These are phyloP conservation scores for Apiotrichum sp. DNA, from an alignment of 1,284 basidiomycete species.

Conservation along the genomic window DNA sequence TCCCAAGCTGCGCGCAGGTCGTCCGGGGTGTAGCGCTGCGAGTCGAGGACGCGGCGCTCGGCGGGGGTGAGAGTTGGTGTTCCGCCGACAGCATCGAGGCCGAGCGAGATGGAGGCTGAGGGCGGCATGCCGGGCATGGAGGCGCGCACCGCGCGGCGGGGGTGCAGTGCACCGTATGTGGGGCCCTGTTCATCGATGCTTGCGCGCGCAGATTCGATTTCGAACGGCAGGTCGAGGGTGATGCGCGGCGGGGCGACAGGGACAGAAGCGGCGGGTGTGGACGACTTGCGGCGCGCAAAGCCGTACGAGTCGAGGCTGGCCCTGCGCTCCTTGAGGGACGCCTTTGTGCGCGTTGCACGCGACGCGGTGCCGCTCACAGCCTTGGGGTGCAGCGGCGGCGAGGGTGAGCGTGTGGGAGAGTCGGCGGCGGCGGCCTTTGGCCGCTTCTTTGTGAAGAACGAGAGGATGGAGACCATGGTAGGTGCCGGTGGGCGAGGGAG, in stretches of 20 bases:
- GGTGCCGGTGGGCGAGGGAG: neutral
- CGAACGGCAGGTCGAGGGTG: slow-evolving; percentile 16
- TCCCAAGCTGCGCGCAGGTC: slow-evolving; percentile 30
- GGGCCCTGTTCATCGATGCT: too few species aligned
- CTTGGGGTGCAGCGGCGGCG: neutral
- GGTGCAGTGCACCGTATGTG: too few species aligned
- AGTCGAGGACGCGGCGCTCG: slow-evolving; percentile 25
- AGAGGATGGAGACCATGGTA: slow-evolving; percentile 34
- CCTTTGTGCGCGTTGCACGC: neutral
- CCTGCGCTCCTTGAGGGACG: neutral
- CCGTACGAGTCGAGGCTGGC: neutral
- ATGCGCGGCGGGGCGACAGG: slow-evolving; percentile 15
- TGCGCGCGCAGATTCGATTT: neutral
- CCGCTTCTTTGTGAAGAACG: slow-evolving; percentile 35
- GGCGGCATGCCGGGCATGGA: neutral
- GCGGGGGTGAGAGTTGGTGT: slow-evolving; percentile 17
- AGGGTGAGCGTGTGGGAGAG: slow-evolving; percentile 1
- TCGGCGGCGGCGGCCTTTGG: slow-evolving; percentile 6
- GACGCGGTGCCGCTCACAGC: neutral
- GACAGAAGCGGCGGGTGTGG: neutral
- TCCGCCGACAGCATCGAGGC: slow-evolving; percentile 25
- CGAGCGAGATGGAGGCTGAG: slow-evolving; percentile 11
- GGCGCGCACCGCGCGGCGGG: neutral
- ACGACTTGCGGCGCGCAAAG: neutral
- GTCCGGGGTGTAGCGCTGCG: slow-evolving; percentile 19